These are phyloP conservation scores for Megacollybia marginata DNA, from an alignment of 768 basidiomycete species.

Conservation along the genomic window DNA sequence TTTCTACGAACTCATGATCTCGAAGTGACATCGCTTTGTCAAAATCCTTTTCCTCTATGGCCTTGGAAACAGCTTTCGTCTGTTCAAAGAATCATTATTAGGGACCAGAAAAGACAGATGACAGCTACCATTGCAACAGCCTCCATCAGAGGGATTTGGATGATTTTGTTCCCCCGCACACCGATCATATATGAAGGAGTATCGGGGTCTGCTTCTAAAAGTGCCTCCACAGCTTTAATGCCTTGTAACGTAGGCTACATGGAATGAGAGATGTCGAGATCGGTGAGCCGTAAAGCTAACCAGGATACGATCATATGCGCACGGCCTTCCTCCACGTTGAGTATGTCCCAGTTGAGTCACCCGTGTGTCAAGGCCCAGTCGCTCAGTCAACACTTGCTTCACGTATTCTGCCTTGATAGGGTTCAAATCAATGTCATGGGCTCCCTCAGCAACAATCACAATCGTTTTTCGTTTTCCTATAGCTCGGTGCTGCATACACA, in stretches of 20 bases:
- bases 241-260: constrained; percentile 91
- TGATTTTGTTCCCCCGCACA: constrained; percentile 92
- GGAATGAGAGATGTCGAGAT: neutral
- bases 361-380: constrained; percentile 87
- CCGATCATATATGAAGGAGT: constrained; percentile 99
- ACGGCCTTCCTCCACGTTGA: constrained; percentile 90
- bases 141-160: constrained; percentile 82
- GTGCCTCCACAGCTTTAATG: constrained; percentile 83
- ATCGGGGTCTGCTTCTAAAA: constrained; percentile 78
- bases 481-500: constrained; percentile 65
- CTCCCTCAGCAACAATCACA: constrained; percentile 97
- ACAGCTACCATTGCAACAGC: constrained; percentile 75
- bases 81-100: constrained; percentile 19
- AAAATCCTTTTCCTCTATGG: constrained; percentile 80
- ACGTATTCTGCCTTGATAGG: constrained; percentile 91
- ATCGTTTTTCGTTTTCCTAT: constrained; percentile 97
- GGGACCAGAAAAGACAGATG: constrained; percentile 2
- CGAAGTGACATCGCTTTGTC: constrained; percentile 79
- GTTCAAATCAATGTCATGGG: constrained; percentile 78
- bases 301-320: constrained; percentile 87
- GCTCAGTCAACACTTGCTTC: constrained; percentile 80
- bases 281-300: constrained; percentile 35
- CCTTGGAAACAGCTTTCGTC: constrained; percentile 82
- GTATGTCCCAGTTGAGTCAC: constrained; percentile 97
- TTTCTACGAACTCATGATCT: constrained; percentile 88